Percentiles rank a stretch among this genome's conserved stretches.
Conservation (phyloP, 257 asterid genomes). For the Capsicum chinense region DNA sequence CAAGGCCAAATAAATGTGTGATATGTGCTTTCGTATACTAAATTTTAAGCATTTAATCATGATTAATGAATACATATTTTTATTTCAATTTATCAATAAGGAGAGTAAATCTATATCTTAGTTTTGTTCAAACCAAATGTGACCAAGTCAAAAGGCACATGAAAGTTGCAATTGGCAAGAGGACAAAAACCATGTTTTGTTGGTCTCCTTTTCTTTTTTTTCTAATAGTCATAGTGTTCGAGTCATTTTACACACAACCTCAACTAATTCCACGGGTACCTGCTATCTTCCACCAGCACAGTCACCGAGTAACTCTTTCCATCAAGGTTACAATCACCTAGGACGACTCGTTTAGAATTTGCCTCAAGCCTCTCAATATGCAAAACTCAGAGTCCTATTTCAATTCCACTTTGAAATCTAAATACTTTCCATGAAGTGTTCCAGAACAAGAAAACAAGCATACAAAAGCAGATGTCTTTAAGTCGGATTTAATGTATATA, state of each 20-base stretch:
- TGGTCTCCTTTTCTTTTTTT: not conserved
- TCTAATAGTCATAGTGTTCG: no score
- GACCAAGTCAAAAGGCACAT: constrained; percentile 13
- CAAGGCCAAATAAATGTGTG: not conserved
- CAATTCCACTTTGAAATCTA: not conserved
- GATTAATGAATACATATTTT: not conserved
- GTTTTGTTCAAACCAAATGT: not conserved
- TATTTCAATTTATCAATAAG: not conserved
- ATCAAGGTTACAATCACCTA: no score
- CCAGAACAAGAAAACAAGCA: not conserved
- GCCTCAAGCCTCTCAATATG: constrained; percentile 1
- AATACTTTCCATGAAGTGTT: no score
- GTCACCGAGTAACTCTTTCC: not conserved
- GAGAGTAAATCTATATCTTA: not conserved
- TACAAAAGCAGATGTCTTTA: not conserved
- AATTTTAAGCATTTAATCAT: not conserved
- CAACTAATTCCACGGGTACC: no score
- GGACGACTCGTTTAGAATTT: not conserved
- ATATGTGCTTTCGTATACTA: not conserved
- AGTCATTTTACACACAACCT: no score
- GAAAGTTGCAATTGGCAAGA: not conserved
- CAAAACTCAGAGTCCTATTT: not conserved
- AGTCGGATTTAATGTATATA: not conserved
- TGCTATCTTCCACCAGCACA: not conserved
- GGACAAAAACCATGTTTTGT: not conserved